Percentiles rank a stretch among this genome's conserved stretches.
These are phyloP conservation scores for Ophiostoma perfectum DNA, from an alignment of 2,329 filamentous ascomycete genomes.

Conservation along the genomic window DNA sequence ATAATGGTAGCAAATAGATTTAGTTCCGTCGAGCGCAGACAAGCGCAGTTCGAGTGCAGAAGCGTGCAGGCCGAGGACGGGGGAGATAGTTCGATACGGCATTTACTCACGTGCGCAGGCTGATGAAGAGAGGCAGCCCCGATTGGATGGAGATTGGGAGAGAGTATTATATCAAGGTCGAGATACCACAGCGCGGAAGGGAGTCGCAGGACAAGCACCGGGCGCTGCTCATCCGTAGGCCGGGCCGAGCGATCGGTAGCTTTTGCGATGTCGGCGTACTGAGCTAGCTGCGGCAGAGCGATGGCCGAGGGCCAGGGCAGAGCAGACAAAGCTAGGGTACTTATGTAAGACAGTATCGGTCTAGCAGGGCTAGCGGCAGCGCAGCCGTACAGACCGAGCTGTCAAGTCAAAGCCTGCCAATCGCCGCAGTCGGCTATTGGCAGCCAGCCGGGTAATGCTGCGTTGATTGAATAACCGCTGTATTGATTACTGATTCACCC, in stretches of 20 bases:
- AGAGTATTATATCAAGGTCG: not conserved
- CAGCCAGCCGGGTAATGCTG: too few relatives aligned
- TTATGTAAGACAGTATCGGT: not conserved
- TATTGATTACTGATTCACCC: too few relatives aligned
- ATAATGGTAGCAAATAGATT: not conserved
- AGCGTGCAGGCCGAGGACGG: not conserved
- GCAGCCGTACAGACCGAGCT: not conserved
- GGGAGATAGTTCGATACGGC: not conserved
- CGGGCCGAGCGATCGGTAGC: slow-evolving; percentile 1
- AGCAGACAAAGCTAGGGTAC: not conserved
- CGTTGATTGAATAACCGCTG: too few relatives aligned
- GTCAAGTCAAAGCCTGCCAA: not conserved
- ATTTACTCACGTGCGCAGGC: not conserved
- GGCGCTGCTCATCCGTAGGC: not conserved
- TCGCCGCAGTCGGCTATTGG: slow-evolving; percentile 11
- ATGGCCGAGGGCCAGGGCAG: not conserved
- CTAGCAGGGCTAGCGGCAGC: not conserved
- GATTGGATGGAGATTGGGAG: not conserved
- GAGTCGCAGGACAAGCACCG: not conserved
- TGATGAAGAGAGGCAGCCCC: not conserved
- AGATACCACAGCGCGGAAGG: not conserved
- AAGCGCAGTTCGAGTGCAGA: not conserved
- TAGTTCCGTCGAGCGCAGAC: too few relatives aligned
- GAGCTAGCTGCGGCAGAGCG: slow-evolving; percentile 1
- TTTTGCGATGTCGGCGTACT: slow-evolving; percentile 13